phyloP scores from a whole-genome alignment of 73 alveolate species.

The Paramecium tetraurelia region DNA sequence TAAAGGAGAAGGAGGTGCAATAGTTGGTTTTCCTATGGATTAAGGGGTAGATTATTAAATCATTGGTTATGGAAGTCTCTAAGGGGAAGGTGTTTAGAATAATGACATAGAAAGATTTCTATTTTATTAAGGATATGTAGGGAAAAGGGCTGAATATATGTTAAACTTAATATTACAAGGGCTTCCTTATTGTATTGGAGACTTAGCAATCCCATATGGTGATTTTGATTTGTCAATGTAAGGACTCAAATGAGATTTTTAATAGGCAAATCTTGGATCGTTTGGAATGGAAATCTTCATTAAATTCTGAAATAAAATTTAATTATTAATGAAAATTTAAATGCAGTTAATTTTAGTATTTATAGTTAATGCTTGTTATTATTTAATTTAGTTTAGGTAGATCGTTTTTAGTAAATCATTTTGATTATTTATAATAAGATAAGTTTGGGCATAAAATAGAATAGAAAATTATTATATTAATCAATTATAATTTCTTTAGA shows the following conservation, averaged over 20 bases:
- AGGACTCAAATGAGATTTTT: background rate
- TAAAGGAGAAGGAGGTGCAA: background rate
- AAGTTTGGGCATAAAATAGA: background rate
- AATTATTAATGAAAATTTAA: background rate
- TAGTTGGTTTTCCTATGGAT: background rate
- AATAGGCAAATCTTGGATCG: background rate
- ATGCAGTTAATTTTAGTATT: background rate
- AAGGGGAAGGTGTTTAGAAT: background rate
- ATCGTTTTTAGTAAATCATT: no score
- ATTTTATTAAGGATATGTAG: background rate
- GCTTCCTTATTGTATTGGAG: background rate
- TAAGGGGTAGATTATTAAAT: background rate
- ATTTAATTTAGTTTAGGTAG: no score
- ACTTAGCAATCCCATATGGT: background rate
- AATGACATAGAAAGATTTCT: background rate
- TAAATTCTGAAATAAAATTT: background rate
- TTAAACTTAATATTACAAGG: background rate
- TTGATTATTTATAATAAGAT: no score
- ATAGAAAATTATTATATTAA: background rate
- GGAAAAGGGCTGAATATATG: background rate
- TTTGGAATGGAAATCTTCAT: background rate
- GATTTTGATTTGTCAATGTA: background rate
- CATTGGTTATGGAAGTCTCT: background rate
- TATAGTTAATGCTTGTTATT: no score
- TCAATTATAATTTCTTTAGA: background rate